phyloP scores from a whole-genome alignment of 202 grass and related monocot species.

The Setaria italica region DNA sequence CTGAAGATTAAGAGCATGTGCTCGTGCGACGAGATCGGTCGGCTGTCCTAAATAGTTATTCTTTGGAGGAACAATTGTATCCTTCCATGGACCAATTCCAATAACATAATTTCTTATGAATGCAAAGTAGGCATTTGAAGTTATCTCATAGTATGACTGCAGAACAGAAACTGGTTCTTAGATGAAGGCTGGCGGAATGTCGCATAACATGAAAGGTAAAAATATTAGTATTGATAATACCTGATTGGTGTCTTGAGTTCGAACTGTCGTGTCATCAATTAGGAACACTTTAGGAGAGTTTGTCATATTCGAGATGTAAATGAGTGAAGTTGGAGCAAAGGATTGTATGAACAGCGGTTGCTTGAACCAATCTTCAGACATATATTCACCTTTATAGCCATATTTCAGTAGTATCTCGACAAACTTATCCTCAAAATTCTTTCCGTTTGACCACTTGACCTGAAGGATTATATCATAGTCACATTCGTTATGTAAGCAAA shows the following conservation, averaged over 20 bases:
- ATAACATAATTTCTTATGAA: slow-evolving; percentile 83
- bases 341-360: slow-evolving; percentile 85
- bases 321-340: slow-evolving; percentile 83
- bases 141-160: slow-evolving; percentile 86
- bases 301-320: slow-evolving; percentile 83
- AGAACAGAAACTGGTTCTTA: slow-evolving; percentile 38
- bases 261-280: slow-evolving; percentile 64
- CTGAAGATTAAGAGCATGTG: slow-evolving; percentile 89
- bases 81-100: slow-evolving; percentile 96
- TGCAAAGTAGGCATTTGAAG: slow-evolving; percentile 68
- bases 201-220: slow-evolving; percentile 3
- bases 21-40: slow-evolving; percentile 78
- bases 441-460: slow-evolving; percentile 82
- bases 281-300: slow-evolving; percentile 82
- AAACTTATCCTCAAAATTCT: slow-evolving; percentile 93
- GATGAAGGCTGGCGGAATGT: not conserved
- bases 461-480: slow-evolving; percentile 44
- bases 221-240: slow-evolving; percentile 34
- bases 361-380: slow-evolving; percentile 77
- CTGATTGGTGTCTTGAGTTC: slow-evolving; percentile 94
- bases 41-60: slow-evolving; percentile 63
- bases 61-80: slow-evolving; percentile 76
- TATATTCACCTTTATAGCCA: slow-evolving; percentile 79
- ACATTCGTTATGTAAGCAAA: not conserved
- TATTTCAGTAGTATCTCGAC: slow-evolving; percentile 75